These are phyloP conservation scores for Fusarium scirpi DNA, from an alignment of 2,329 filamentous ascomycete species.

Conservation along the genomic window DNA sequence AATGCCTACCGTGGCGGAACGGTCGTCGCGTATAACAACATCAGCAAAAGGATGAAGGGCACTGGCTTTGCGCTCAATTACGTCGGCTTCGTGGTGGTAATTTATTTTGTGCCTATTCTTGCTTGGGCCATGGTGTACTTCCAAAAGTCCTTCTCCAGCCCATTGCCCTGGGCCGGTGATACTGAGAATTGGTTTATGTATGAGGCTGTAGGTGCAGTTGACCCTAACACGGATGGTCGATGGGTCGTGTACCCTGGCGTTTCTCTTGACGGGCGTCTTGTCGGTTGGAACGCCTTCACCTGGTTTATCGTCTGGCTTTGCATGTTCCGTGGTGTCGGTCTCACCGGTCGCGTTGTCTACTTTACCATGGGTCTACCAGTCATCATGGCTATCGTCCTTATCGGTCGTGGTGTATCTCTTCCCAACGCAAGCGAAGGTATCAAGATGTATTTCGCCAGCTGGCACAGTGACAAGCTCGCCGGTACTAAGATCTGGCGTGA, in stretches of 20 bases:
- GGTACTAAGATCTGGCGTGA: constrained; percentile 58
- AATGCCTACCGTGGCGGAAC: constrained; percentile 66
- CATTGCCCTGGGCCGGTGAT: constrained; percentile 61
- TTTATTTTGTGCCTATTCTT: constrained; percentile 66
- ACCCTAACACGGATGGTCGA: not conserved
- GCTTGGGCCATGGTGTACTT: constrained; percentile 68
- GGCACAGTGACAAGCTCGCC: not conserved
- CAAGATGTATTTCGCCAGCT: constrained; percentile 6
- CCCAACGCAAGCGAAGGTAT: not conserved
- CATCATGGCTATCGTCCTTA: not conserved
- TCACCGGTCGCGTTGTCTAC: not conserved
- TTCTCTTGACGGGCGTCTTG: not conserved
- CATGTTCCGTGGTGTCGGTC: not conserved
- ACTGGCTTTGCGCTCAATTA: constrained; percentile 64
- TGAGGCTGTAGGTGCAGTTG: not conserved
- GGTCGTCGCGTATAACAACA: constrained; percentile 62
- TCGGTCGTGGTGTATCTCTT: not conserved
- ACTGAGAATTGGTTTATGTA: constrained; percentile 2
- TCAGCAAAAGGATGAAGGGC: constrained; percentile 61
- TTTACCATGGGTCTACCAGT: not conserved
- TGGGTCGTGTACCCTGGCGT: not conserved
- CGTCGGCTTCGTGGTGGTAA: constrained; percentile 61
- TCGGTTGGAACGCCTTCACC: not conserved
- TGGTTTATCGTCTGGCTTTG: not conserved
- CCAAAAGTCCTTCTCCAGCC: constrained; percentile 62